These are phyloP conservation scores for Drechslerella dactyloides DNA, from an alignment of 2,329 filamentous ascomycete species.

Conservation along the genomic window DNA sequence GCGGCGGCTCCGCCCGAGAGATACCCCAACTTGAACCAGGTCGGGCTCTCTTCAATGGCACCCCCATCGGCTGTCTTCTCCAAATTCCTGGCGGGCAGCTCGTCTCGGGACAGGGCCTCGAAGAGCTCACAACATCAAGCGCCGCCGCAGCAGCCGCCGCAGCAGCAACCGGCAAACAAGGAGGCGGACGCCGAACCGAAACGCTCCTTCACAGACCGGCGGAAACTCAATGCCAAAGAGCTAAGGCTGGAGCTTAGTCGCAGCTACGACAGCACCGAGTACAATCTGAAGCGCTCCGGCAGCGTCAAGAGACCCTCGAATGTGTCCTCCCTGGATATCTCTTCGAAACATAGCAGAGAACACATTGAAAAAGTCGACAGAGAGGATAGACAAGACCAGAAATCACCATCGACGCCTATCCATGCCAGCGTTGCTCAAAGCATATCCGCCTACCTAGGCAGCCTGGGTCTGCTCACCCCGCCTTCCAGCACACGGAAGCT, in stretches of 20 bases:
- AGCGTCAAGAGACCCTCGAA: conserved; percentile 18
- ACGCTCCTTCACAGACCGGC: conserved; percentile 38
- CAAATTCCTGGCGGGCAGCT: conserved; percentile 15
- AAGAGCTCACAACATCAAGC: conserved; percentile 9
- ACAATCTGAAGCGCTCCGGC: conserved; percentile 19
- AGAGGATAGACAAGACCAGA: conserved; percentile 8
- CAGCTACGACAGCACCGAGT: conserved; percentile 14
- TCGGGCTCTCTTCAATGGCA: conserved; percentile 12
- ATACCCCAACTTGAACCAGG: conserved; percentile 5
- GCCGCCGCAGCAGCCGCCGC: background rate
- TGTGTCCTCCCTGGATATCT: conserved; percentile 20
- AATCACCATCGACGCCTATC: conserved; percentile 34
- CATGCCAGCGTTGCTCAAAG: conserved; percentile 36
- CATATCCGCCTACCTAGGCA: conserved; percentile 31
- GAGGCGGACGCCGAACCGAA: conserved; percentile 25
- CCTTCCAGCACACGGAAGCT: conserved; percentile 35
- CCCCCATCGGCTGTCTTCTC: conserved; percentile 20
- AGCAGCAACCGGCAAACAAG: background rate
- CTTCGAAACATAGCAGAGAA: conserved; percentile 13
- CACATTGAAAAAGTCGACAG: background rate
- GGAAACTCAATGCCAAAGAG: conserved; percentile 46
- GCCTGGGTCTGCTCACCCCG: conserved; percentile 32
- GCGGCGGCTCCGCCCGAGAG: conserved; percentile 4
- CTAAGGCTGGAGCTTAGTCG: conserved; percentile 40
- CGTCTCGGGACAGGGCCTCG: conserved; percentile 3